Conservation (phyloP, 768 basidiomycete species). For the Chalciporus chontae region DNA sequence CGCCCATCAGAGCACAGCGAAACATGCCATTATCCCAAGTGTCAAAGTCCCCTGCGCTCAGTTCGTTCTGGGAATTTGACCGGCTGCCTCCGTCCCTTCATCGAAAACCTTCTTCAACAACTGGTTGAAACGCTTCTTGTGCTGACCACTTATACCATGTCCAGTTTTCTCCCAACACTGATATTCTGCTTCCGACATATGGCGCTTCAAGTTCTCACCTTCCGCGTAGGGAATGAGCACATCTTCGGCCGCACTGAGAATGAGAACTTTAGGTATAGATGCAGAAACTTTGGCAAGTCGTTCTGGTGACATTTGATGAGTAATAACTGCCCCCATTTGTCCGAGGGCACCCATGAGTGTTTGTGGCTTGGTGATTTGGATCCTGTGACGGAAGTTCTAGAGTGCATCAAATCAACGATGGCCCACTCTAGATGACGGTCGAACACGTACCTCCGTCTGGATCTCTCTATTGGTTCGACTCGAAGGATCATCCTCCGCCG, state of each 20-base stretch:
- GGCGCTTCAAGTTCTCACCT: constrained; percentile 47
- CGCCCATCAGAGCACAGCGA: no score
- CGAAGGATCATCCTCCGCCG: constrained; percentile 48
- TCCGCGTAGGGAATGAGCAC: constrained; percentile 50
- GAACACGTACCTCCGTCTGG: constrained; percentile 46
- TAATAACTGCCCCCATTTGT: constrained; percentile 67
- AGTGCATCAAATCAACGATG: neutral
- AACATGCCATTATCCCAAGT: neutral
- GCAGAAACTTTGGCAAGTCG: constrained; percentile 48
- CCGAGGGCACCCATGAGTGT: constrained; percentile 58
- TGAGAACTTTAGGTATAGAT: constrained; percentile 61
- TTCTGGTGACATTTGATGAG: constrained; percentile 53
- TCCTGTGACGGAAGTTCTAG: constrained; percentile 43
- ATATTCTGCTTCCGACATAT: constrained; percentile 58
- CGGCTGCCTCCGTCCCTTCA: constrained; percentile 38
- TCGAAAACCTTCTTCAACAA: constrained; percentile 54
- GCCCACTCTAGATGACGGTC: neutral
- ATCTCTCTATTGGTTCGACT: constrained; percentile 65
- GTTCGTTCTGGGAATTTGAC: neutral
- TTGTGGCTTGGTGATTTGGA: constrained; percentile 55
- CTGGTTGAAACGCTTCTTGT: constrained; percentile 46
- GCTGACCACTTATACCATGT: constrained; percentile 57
- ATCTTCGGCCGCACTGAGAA: constrained; percentile 69
- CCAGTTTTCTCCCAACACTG: constrained; percentile 60
- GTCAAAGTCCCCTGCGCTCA: neutral